Conservation (phyloP, 345 rosid genomes). For the Syzygium oleosum region DNA sequence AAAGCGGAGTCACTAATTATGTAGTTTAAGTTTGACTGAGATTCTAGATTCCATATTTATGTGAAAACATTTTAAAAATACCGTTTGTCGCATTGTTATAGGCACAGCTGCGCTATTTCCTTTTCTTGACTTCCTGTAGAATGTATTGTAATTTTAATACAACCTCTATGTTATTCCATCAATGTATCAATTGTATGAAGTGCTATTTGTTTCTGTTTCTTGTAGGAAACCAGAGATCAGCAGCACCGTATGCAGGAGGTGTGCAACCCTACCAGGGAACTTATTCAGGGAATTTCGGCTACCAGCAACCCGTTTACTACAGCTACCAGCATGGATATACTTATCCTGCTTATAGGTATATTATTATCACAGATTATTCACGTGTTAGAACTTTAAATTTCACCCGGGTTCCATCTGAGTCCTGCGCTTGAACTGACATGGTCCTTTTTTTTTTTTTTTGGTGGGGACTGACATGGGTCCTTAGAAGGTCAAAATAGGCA, state of each 20-base stretch:
- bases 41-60: neutral
- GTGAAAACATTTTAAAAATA: neutral
- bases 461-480: neutral
- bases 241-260: slow-evolving; percentile 43
- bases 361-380: neutral
- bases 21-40: neutral
- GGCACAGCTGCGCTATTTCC: neutral
- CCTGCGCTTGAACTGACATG: neutral
- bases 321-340: slow-evolving; percentile 73
- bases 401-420: neutral
- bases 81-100: neutral
- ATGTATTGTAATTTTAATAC: neutral
- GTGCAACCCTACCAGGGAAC: slow-evolving; percentile 57
- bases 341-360: slow-evolving; percentile 92
- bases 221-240: slow-evolving; percentile 65
- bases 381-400: neutral
- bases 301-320: slow-evolving; percentile 71
- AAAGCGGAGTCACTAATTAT: neutral
- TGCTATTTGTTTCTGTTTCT: neutral
- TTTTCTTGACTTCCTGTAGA: neutral
- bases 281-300: slow-evolving; percentile 58
- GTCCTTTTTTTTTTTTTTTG: neutral
- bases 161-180: neutral
- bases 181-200: neutral
- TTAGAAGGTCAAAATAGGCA: neutral